Conservation (phyloP, 805 yeast genomes). For the Yamadazyma takamatsuzukensis region DNA sequence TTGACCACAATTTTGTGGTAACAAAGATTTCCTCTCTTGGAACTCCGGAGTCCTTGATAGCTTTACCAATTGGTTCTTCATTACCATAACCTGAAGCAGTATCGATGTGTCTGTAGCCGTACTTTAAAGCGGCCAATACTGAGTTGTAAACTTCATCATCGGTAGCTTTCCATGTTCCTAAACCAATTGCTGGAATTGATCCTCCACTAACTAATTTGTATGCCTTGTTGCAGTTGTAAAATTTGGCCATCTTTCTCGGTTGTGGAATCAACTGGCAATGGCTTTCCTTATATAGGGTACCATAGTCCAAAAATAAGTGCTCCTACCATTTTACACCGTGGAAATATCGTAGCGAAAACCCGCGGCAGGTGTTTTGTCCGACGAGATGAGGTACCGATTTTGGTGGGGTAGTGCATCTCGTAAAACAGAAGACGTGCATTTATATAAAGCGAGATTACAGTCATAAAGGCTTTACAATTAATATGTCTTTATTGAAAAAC, state of each 20-base stretch:
- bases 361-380: no score
- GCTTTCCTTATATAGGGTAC: no score
- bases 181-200: slow-evolving; percentile 61
- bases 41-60: slow-evolving; percentile 52
- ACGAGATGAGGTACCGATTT: no score
- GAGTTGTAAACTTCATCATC: slow-evolving; percentile 53
- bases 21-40: slow-evolving; percentile 63
- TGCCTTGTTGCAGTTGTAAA: slow-evolving; percentile 3
- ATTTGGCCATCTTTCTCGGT: background rate
- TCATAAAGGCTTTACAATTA: no score
- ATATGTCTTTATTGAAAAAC: slow-evolving; percentile 19
- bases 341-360: no score
- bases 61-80: slow-evolving; percentile 61
- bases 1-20: slow-evolving; percentile 67
- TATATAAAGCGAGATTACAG: no score
- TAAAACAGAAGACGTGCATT: no score
- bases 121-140: slow-evolving; percentile 53
- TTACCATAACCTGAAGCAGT: slow-evolving; percentile 69
- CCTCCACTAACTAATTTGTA: slow-evolving; percentile 50
- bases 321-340: no score
- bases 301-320: no score
- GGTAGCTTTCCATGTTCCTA: slow-evolving; percentile 68
- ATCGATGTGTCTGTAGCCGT: slow-evolving; percentile 75
- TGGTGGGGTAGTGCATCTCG: no score
- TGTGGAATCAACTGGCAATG: background rate